Base-by-base conservation (phyloP, 495 filamentous ascomycete species). In the Achaetomiella virescens region DNA sequence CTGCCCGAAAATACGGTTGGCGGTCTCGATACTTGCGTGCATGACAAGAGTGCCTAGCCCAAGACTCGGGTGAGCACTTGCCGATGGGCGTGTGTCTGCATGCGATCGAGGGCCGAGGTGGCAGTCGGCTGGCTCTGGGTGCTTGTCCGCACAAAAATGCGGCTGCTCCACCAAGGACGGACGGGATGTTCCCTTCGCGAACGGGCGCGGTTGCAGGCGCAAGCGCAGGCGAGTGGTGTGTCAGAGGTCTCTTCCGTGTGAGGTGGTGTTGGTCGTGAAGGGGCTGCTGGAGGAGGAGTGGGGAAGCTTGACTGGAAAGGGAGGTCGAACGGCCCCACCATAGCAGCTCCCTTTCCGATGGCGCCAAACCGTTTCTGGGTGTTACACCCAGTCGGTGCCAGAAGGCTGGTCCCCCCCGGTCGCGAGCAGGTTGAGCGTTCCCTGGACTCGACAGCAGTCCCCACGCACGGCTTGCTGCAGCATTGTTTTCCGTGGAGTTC, bases 281-380 rank as follows among this genome's bases (percentile, higher is more conserved):
- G 27, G 9, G 27, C n/a, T n/a, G n/a, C n/a, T 36, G 22, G n/a
- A 31, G 29, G 18, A 14, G n/a, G 25, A 7, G 48, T 21, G 31
- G 35, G 17, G 58, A 47, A 17, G 18, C 22, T 20, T 22, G 46
- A n/a, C 29, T 44, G 37, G 47, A 38, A 35, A 37, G 20, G 18
- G 31, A 29, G 12, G 18, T 33, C 8, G 45, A 24, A 29, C 21
- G 17, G 44, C 11, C 24, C 18, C 24, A 12, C 48, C 27, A 31
- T 9, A 4, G 5, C 43, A 1, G 33, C 22, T 22, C 54, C 22
- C 41, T 29, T 20, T 43, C 48, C 59, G 63, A 62, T 64, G 59
- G 58, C 55, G 53, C 66, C 62, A 66, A 62, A 57, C 63, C 61
- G 40, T 49, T 66, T 62, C 59, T 11, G 63, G 65, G 11, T 42